These are phyloP conservation scores for Coffea humblotiana DNA, from an alignment of 305 asterid genomes.

Conservation along the genomic window DNA sequence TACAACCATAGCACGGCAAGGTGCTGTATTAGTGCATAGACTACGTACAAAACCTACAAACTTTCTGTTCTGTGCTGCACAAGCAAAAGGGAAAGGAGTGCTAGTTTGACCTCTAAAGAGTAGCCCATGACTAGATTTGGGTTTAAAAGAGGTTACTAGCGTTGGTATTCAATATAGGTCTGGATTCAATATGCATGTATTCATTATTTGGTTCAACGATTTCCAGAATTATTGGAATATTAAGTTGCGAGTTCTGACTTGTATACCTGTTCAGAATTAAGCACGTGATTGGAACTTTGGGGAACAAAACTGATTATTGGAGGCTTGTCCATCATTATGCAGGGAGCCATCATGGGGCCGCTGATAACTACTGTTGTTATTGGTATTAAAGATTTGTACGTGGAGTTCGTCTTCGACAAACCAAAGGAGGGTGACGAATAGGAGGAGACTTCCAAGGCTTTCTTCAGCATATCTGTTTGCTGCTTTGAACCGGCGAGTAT, in stretches of 20 bases:
- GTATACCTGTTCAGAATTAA: neutral
- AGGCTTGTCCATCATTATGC: constrained; percentile 26
- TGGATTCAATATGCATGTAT: neutral
- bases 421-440: constrained; percentile 39
- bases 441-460: constrained; percentile 3
- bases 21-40: neutral
- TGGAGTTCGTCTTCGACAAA: constrained; percentile 71
- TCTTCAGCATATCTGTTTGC: neutral
- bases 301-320: neutral
- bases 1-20: neutral
- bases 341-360: constrained; percentile 99
- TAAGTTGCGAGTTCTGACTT: neutral
- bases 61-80: neutral
- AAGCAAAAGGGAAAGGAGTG: neutral
- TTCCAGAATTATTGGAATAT: neutral
- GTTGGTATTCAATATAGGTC: neutral
- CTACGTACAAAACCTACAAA: neutral
- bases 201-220: neutral
- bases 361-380: constrained; percentile 84
- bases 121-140: neutral
- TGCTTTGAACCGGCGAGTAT: neutral
- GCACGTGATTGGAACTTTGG: neutral
- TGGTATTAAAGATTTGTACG: constrained; percentile 80
- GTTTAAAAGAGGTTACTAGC: neutral
- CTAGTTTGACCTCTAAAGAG: neutral